phyloP scores from a whole-genome alignment of 306 rosid species.

The apple (Malus domestica) region DNA sequence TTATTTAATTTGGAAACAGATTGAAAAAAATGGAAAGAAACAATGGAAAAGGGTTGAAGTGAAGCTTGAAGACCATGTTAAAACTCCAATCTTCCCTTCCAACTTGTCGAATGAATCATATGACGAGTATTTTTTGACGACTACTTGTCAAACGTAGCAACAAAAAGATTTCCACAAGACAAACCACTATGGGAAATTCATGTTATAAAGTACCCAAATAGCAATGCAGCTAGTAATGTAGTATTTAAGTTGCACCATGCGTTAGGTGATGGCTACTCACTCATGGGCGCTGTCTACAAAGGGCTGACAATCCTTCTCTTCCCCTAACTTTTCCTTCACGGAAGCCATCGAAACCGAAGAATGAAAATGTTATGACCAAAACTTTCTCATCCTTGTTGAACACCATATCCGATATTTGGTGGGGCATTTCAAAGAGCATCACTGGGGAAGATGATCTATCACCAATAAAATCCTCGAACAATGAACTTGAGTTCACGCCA shows the following conservation, averaged over 20 bases:
- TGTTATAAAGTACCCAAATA: not conserved
- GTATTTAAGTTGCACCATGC: too few species aligned
- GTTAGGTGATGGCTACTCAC: too few species aligned
- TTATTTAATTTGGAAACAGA: too few species aligned
- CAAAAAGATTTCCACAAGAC: not conserved
- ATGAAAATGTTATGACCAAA: not conserved
- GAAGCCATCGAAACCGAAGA: slow-evolving; percentile 12
- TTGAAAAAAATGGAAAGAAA: too few species aligned
- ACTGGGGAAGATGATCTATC: slow-evolving; percentile 38
- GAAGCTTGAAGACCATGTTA: too few species aligned
- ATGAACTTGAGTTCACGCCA: slow-evolving; percentile 24
- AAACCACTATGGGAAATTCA: not conserved
- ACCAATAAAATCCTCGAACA: slow-evolving; percentile 36
- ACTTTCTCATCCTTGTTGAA: slow-evolving; percentile 20
- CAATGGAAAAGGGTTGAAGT: too few species aligned
- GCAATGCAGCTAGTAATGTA: too few species aligned
- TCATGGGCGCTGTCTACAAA: slow-evolving; percentile 18
- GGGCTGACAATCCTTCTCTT: slow-evolving; percentile 19
- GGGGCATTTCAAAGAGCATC: slow-evolving; percentile 34
- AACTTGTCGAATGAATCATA: not conserved
- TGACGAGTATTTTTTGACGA: not conserved
- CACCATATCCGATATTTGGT: slow-evolving; percentile 34
- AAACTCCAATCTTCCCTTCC: too few species aligned
- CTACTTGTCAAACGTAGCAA: not conserved
- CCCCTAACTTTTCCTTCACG: too few species aligned